These are phyloP conservation scores for Nyssa sinensis DNA, from an alignment of 148 eudicot species.

Conservation along the genomic window DNA sequence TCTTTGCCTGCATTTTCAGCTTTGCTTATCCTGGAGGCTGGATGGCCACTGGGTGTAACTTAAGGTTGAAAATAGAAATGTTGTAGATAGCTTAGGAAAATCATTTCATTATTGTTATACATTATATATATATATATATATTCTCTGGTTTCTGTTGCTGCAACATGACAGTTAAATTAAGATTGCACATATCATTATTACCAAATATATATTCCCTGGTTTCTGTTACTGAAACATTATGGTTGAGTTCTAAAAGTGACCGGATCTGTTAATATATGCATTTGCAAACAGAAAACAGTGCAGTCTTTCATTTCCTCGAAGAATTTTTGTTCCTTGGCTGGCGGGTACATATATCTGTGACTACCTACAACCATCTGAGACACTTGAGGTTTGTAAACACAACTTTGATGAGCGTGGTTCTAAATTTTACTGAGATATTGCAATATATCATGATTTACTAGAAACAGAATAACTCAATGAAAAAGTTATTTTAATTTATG, in stretches of 20 bases:
- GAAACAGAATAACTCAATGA: not conserved
- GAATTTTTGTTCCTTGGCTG: conserved; percentile 91
- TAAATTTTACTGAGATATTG: too few species aligned
- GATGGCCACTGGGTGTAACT: not conserved
- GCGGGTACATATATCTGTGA: conserved; percentile 70
- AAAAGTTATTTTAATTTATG: too few species aligned
- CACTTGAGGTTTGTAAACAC: conserved; percentile 64
- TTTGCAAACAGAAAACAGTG: conserved; percentile 48
- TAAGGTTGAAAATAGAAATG: not conserved
- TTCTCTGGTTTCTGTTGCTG: too few species aligned
- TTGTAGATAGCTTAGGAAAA: not conserved
- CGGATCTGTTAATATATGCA: conserved; percentile 8
- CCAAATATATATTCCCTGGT: not conserved
- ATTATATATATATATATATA: too few species aligned
- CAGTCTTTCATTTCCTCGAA: conserved; percentile 71
- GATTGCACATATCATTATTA: not conserved
- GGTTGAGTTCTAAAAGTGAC: conserved; percentile 10
- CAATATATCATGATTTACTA: not conserved
- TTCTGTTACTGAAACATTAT: not conserved
- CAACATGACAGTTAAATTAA: too few species aligned
- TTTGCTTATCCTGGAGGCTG: not conserved
- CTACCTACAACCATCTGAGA: conserved; percentile 75
- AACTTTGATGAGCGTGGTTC: not conserved
- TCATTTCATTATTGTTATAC: too few species aligned
- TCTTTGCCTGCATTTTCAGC: not conserved